A percentile compares a stretch with the other conserved stretches of the same genome.
These are phyloP conservation scores for Coemansia sp. DNA, from an alignment of 192 early-diverging fungal genomes.

Conservation along the genomic window DNA sequence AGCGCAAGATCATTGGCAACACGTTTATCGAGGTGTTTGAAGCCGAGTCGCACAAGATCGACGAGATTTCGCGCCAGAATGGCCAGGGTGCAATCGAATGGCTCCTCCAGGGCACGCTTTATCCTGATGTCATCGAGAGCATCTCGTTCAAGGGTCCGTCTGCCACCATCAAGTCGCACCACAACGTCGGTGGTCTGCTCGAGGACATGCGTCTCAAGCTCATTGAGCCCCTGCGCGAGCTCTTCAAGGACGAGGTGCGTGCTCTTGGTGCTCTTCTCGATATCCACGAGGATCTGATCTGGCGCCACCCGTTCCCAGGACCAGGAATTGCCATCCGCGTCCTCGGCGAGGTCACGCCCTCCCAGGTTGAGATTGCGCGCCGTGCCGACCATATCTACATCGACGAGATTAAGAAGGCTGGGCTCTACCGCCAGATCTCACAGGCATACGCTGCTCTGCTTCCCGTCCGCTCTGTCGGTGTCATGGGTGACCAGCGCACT, in stretches of 20 bases:
- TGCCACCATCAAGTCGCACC: conserved; percentile 99
- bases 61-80: conserved; percentile 67
- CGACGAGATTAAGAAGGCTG: conserved; percentile 98
- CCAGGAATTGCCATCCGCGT: conserved; percentile 99
- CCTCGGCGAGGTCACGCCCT: conserved; percentile 90
- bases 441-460: conserved; percentile 97
- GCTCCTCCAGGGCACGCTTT: conserved; percentile 95
- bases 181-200: conserved; percentile 96
- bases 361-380: conserved; percentile 93
- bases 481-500: conserved; percentile 99
- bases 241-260: conserved; percentile 99
- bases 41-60: conserved; percentile 85
- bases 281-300: conserved; percentile 92
- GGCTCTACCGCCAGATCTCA: conserved; percentile 94
- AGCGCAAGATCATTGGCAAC: conserved; percentile 99
- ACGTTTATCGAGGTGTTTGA: conserved; percentile 99
- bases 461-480: conserved; percentile 94
- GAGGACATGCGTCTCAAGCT: conserved; percentile 98
- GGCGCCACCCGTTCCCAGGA: conserved; percentile 99
- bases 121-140: conserved; percentile 98
- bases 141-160: conserved; percentile 99
- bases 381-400: conserved; percentile 97
- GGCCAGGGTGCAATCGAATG: conserved; percentile 86
- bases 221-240: conserved; percentile 96
- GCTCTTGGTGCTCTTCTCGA: conserved; percentile 87